These are phyloP conservation scores for Trifolium subterraneum DNA, from an alignment of 306 rosid genomes.

Conservation along the genomic window DNA sequence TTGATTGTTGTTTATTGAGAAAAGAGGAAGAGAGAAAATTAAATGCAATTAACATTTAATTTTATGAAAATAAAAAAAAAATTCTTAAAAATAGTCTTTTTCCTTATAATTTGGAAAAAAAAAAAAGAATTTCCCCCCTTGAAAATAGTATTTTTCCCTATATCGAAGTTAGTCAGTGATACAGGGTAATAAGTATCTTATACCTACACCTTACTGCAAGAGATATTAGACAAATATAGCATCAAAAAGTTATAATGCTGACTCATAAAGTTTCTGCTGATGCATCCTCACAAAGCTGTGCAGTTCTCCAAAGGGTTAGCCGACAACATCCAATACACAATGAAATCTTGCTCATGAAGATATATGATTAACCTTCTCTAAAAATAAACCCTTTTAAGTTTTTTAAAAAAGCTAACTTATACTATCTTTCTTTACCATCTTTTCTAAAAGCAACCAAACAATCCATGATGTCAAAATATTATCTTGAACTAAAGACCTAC, in stretches of 20 bases:
- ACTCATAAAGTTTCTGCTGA: slow-evolving; percentile 54
- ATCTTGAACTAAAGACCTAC: slow-evolving; percentile 31
- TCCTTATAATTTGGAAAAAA: too few relatives aligned
- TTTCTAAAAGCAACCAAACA: slow-evolving; percentile 41
- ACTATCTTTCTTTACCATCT: slow-evolving; percentile 14
- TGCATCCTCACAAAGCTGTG: not conserved
- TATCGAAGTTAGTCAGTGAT: too few relatives aligned
- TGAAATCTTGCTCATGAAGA: not conserved
- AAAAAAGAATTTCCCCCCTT: too few relatives aligned
- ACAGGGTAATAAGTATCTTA: too few relatives aligned
- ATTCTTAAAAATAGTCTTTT: too few relatives aligned
- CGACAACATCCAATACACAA: not conserved
- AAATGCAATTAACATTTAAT: too few relatives aligned
- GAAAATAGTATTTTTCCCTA: too few relatives aligned
- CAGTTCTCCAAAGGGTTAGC: not conserved
- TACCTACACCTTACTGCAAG: slow-evolving; percentile 10
- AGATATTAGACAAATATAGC: slow-evolving; percentile 33
- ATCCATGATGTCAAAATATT: slow-evolving; percentile 32
- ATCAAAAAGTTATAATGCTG: slow-evolving; percentile 52
- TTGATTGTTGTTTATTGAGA: too few relatives aligned
- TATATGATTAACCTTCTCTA: slow-evolving; percentile 14
- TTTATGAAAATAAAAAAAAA: too few relatives aligned
- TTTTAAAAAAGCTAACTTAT: slow-evolving; percentile 18
- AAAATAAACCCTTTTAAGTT: slow-evolving; percentile 13
- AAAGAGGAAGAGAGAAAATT: too few relatives aligned